Base-by-base conservation (phyloP, 495 filamentous ascomycete genomes). In the Tuber brumale region DNA sequence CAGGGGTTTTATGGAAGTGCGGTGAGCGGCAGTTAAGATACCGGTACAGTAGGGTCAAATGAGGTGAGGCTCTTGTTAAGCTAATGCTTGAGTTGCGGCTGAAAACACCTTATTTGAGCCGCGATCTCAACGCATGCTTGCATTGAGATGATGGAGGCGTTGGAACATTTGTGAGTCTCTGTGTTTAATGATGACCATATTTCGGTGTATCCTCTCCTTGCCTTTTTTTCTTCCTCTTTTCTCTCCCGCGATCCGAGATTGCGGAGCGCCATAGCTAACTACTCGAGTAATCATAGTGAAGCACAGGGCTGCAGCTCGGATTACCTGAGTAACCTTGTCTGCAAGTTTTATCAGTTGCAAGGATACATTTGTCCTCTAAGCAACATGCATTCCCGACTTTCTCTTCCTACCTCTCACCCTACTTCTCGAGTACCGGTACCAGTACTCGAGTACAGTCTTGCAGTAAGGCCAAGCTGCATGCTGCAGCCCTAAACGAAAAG, bases 51-150 rank as follows among this genome's bases (percentile, higher is more conserved):
- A 0, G 57, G 1, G 14, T 66, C 6, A 4, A 27, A 66, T 66
- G 57, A 14, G 12, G 57, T 35, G 57, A 66, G 57, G 27, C 57
- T 66, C 57, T 66, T 66, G 57, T 14, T 66, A 14, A 66, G 14
- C 14, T 2, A 18, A 18, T 31, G 12, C 1, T 35, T 27, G 2
- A 31, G 57, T 66, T 66, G 57, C 57, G 27, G 57, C 57, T 66
- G 57, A 66, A 35, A 66, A 66, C 31, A 66, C 27, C 16, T 66
- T 66, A 66, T 66, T 66, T 66, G 57, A 66, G 57, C 57, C 57
- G 57, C 57, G 14, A 66, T n/a, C 57, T 4, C 27, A 35, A 35
- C 57, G 12, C 57, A 35, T 18, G 27, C 57, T 35, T 66, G 57
- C 57, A 66, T 19, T 19, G 57, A 66, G 27, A 66, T 66, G 57